Percentiles rank a stretch among this genome's conserved stretches.
Conservation (phyloP, 2,329 filamentous ascomycete genomes). For the Rutstroemia sydowiana region DNA sequence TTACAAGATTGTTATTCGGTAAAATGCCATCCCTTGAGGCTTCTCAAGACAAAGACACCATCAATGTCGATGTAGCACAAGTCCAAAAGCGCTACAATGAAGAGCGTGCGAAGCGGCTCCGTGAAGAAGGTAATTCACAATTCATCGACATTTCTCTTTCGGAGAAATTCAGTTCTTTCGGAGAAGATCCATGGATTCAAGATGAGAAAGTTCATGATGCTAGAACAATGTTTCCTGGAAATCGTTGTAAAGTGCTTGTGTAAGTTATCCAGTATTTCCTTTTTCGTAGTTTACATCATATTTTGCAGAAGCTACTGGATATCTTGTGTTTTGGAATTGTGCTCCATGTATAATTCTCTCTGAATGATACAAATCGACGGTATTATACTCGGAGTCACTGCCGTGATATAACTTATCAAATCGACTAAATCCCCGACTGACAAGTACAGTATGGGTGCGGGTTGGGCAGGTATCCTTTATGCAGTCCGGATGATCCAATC, state of each 20-base stretch:
- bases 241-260: not conserved
- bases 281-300: not conserved
- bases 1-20: no score
- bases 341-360: not conserved
- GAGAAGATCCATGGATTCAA: not conserved
- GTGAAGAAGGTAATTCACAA: not conserved
- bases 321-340: no score
- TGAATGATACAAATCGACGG: not conserved
- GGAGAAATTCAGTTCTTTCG: not conserved
- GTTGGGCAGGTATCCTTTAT: not conserved
- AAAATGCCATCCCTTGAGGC: no score
- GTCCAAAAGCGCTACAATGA: no score
- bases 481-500: not conserved
- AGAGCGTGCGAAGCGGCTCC: no score
- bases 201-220: not conserved
- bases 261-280: not conserved
- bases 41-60: no score
- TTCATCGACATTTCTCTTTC: not conserved
- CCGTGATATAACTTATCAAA: not conserved
- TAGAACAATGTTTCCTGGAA: not conserved
- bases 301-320: no score
- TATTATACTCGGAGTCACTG: not conserved
- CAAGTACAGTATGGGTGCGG: not conserved
- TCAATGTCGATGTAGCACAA: no score
- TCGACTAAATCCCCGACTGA: not conserved